These are phyloP conservation scores for Xylariaceae sp. DNA, from an alignment of 2,329 filamentous ascomycete species.

Conservation along the genomic window DNA sequence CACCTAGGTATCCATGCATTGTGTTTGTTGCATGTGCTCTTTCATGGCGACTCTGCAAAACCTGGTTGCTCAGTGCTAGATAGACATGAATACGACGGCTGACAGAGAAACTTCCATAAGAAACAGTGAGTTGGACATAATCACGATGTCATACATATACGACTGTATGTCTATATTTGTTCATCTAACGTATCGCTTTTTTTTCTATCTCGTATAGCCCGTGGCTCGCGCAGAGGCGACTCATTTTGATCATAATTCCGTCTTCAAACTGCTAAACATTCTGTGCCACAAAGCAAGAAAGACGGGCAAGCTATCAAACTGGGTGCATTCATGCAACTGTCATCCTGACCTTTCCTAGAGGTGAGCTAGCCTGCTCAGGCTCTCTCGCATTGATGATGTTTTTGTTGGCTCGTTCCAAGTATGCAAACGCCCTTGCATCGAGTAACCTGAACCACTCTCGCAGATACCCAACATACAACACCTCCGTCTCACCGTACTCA, in stretches of 20 bases:
- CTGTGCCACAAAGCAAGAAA: background rate
- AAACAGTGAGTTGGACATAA: background rate
- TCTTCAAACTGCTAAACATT: background rate
- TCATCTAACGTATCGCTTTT: background rate
- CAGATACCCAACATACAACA: slow-evolving; percentile 44
- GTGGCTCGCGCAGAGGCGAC: background rate
- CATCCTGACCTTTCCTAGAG: no score
- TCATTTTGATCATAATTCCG: background rate
- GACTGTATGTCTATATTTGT: background rate
- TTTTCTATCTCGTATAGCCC: background rate
- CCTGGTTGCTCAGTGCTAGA: background rate
- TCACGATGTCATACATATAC: background rate
- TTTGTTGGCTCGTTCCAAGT: slow-evolving; percentile 45
- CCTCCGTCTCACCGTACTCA: slow-evolving; percentile 49
- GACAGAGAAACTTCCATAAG: background rate
- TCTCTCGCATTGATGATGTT: slow-evolving; percentile 30
- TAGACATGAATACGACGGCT: background rate
- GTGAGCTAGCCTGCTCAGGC: slow-evolving; percentile 14
- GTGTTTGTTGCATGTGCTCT: no score
- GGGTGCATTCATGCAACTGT: no score
- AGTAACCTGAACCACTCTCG: slow-evolving; percentile 46
- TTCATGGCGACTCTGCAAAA: no score
- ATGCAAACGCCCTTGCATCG: slow-evolving; percentile 42
- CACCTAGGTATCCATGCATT: background rate
- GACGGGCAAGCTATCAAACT: background rate